Conservation (phyloP, 164 flowering plant species). For the Umbilicus rupestris region DNA sequence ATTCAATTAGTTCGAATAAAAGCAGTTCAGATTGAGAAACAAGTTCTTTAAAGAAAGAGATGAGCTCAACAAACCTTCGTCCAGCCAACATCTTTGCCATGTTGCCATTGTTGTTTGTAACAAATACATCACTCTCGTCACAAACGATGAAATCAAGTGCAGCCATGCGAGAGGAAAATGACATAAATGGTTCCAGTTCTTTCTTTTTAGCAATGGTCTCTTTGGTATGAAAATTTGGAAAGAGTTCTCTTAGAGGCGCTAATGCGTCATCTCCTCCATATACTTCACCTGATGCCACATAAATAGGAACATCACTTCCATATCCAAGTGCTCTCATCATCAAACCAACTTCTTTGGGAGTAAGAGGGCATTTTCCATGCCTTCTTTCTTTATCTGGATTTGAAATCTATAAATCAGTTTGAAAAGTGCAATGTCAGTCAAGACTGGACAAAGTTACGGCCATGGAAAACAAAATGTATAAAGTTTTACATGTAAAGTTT, state of each 20-base stretch:
- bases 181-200: not conserved
- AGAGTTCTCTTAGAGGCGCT: constrained; percentile 2
- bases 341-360: constrained; percentile 4
- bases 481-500: not conserved
- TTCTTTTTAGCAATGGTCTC: not conserved
- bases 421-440: not conserved
- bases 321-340: constrained; percentile 8
- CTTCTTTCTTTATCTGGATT: constrained; percentile 5
- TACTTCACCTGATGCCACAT: constrained; percentile 7
- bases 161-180: constrained; percentile 7
- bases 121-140: constrained; percentile 2
- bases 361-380: constrained; percentile 5
- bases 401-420: not conserved
- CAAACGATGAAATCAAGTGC: constrained; percentile 4
- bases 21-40: not conserved
- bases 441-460: too few relatives aligned
- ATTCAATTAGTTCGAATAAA: not conserved
- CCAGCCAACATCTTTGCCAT: constrained; percentile 9
- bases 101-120: constrained; percentile 7
- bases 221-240: constrained; percentile 5
- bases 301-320: constrained; percentile 6
- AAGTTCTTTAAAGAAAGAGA: not conserved
- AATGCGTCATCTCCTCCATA: constrained; percentile 3
- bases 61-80: not conserved
- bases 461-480: not conserved